Evolutionary conservation across 768 basidiomycete genomes (phyloP), one percentile per base, ranked within the genome.

Genomic region (Suillus brevipes): DNA sequence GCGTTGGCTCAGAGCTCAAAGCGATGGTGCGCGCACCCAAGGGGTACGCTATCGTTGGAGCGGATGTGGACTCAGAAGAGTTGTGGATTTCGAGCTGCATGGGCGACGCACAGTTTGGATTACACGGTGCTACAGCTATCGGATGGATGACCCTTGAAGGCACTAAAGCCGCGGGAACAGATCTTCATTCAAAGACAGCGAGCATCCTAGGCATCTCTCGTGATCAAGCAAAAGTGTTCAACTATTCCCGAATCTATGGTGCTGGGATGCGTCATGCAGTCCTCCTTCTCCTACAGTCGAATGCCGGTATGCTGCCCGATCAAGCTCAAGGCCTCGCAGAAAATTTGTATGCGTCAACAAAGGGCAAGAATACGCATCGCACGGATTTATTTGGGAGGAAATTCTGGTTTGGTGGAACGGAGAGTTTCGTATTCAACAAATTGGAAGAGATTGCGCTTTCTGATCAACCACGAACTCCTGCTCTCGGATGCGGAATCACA

Each of bases 131-230:
- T 13, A 96, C 95, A 3, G 95, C 97, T 2, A 88, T 99, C 50
- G 97, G 97, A 4, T 99, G 97, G 97, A 99, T 99, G 97, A 98
- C 96, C 18, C 84, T 99, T 36, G 97, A 99, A 76, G 96, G 97
- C 1, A 97, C 96, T 18, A 99, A 99, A 77, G 84, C 89, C 0
- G 90, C 91, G 0, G 95, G 95, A 6, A 99, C 97, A 7, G 97
- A 99, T 78, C 78, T 99, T 37, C 97, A 98, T 73, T 98, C 96
- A 13, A 97, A 97, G 80, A 97, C 96, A 2, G 97, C 97, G 13
- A 86, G 78, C 65, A 99, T 99, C 72, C 81, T 99, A 45, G 92
- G 93, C 20, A 96, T 96, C 68, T 92, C 94, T 47, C 87, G 97
- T 38, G 95, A 99, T 72, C 89, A 92, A 69, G 97, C 97, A 38